phyloP scores from a whole-genome alignment of 495 filamentous ascomycete species.

The Bombardia bombarda region DNA sequence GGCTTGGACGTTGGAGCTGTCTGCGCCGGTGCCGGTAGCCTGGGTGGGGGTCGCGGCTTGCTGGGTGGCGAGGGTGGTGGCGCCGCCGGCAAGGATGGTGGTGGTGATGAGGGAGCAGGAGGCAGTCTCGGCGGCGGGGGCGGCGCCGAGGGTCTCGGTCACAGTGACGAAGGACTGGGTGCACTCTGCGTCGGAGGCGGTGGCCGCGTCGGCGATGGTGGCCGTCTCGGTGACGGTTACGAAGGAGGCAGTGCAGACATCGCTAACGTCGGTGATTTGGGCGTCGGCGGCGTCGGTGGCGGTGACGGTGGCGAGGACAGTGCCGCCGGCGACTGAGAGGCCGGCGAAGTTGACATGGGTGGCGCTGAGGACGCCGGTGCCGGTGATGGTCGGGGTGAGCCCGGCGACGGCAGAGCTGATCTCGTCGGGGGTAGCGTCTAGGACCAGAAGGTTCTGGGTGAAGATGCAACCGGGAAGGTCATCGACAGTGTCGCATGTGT shows the following conservation, averaged over 20 bases:
- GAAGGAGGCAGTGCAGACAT: background rate
- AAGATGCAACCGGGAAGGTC: slow-evolving; percentile 54
- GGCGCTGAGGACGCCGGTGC: slow-evolving; percentile 2
- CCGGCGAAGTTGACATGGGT: slow-evolving; percentile 10
- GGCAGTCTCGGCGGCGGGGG: background rate
- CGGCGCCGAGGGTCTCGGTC: slow-evolving; percentile 14
- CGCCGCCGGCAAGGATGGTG: slow-evolving; percentile 18
- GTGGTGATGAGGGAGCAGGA: slow-evolving; percentile 3
- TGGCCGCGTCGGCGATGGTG: too few species aligned
- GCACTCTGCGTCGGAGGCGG: background rate
- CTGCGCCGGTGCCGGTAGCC: slow-evolving; percentile 14
- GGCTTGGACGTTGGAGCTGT: slow-evolving; percentile 39
- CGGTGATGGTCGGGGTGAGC: slow-evolving; percentile 4
- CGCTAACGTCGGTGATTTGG: slow-evolving; percentile 2
- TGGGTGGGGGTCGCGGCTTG: slow-evolving; percentile 20
- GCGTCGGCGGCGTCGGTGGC: slow-evolving; percentile 32
- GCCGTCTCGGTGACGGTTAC: background rate
- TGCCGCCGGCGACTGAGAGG: slow-evolving; percentile 12
- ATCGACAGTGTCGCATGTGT: slow-evolving; percentile 43
- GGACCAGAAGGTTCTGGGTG: slow-evolving; percentile 47
- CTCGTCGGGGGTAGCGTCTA: slow-evolving; percentile 46
- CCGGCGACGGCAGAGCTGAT: slow-evolving; percentile 42
- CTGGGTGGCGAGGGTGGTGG: slow-evolving; percentile 22
- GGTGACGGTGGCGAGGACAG: slow-evolving; percentile 34
- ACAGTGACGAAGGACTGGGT: background rate